These are phyloP conservation scores for Pestalotiopsis sp. DNA, from an alignment of 2,329 filamentous ascomycete genomes.

Conservation along the genomic window DNA sequence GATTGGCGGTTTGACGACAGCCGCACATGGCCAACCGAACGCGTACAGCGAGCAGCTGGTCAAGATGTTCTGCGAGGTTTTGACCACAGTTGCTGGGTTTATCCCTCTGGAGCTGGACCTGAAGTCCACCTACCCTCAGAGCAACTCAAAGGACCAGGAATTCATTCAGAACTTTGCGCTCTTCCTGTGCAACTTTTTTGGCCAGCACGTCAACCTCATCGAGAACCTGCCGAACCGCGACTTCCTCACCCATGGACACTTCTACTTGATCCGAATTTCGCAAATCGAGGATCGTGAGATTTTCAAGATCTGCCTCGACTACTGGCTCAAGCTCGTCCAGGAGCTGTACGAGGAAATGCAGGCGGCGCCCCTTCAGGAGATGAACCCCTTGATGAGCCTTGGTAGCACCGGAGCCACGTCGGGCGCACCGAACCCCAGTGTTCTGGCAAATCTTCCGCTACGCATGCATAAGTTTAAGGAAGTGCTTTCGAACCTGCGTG, in stretches of 20 bases:
- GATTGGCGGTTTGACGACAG: conserved; percentile 90
- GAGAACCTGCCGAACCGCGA: conserved; percentile 95
- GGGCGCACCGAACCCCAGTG: conserved; percentile 79
- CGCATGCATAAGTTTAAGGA: conserved; percentile 98
- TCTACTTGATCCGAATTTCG: conserved; percentile 96
- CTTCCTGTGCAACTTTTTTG: conserved; percentile 96
- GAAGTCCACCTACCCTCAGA: conserved; percentile 86
- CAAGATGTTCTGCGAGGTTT: conserved; percentile 96
- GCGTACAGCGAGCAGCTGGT: conserved; percentile 94
- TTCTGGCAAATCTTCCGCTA: conserved; percentile 88
- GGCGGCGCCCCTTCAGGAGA: conserved; percentile 85
- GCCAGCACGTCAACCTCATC: conserved; percentile 89
- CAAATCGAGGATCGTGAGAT: conserved; percentile 99
- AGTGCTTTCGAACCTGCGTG: conserved; percentile 87
- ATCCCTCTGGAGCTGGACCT: conserved; percentile 89
- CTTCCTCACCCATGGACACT: conserved; percentile 93
- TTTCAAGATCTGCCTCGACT: conserved; percentile 98
- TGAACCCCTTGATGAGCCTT: conserved; percentile 86
- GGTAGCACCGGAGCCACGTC: conserved; percentile 71
- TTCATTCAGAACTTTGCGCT: conserved; percentile 96
- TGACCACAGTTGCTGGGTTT: conserved; percentile 89
- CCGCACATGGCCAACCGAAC: conserved; percentile 62
- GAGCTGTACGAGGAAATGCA: conserved; percentile 99
- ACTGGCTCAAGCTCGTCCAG: conserved; percentile 98
- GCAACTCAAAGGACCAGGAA: conserved; percentile 91